phyloP scores from a whole-genome alignment of 1,284 basidiomycete genomes.

The Trichosporon sp. region DNA sequence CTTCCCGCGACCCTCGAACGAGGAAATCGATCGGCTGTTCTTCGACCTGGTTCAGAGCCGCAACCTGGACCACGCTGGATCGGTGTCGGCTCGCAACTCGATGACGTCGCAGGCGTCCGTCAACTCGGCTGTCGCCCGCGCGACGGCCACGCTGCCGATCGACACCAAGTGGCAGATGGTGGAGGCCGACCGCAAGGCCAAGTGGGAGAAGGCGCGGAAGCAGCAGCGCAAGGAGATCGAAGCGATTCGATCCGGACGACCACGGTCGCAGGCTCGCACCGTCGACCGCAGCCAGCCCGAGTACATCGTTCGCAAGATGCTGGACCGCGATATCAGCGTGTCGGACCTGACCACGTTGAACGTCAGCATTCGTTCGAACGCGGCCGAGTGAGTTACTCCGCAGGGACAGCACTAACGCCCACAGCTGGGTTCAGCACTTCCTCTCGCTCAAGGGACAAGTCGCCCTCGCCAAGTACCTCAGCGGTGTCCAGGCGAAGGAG shows the following conservation, averaged over 20 bases:
- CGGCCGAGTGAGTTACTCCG: constrained; percentile 61
- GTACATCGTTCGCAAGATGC: constrained; percentile 52
- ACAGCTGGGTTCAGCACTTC: constrained; percentile 77
- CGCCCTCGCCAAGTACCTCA: constrained; percentile 75
- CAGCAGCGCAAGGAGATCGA: constrained; percentile 59
- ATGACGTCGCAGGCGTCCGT: constrained; percentile 10
- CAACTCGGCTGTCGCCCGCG: constrained; percentile 26
- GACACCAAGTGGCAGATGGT: constrained; percentile 94
- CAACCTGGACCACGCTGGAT: constrained; percentile 53
- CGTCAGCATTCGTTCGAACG: constrained; percentile 63
- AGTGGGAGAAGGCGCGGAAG: constrained; percentile 66
- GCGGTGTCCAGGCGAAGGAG: constrained; percentile 22
- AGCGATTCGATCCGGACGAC: constrained; percentile 55
- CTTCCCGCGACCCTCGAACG: constrained; percentile 68
- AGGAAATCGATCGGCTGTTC: constrained; percentile 72
- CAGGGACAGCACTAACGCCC: background rate
- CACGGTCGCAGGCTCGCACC: constrained; percentile 37
- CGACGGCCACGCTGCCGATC: constrained; percentile 55
- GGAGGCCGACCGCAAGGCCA: constrained; percentile 68
- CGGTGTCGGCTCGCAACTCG: constrained; percentile 22
- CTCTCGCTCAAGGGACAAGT: constrained; percentile 73
- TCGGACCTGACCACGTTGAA: constrained; percentile 33
- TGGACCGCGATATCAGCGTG: constrained; percentile 36
- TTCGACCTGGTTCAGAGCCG: constrained; percentile 66
- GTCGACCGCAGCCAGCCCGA: constrained; percentile 65